Base-by-base conservation (phyloP, 805 yeast genomes). In the Martiniozyma abietophila region DNA sequence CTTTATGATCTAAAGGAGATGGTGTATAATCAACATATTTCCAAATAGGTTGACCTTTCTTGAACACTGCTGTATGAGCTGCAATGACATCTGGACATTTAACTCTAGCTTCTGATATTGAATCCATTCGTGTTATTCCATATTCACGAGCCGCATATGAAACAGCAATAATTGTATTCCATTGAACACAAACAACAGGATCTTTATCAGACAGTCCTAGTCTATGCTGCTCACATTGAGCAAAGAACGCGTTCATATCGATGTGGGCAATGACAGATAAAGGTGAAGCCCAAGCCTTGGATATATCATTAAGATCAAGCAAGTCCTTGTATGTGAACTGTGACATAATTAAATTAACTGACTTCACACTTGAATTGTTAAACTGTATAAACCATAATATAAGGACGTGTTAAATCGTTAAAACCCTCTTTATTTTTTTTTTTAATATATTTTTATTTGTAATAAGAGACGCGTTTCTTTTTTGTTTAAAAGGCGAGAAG, bases 211-310 rank as follows among this genome's bases (percentile, higher is more conserved):
- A 56, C 11, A 80, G 58, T 0, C 79, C 79, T 12, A 84, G 64
- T 27, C 96, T 59, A 5, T 83, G 62, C 45, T 80, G 89, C 49
- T 92, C 96, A 20, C 80, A 92, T 51, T 92, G 98, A 0, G 98
- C 95, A 57, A 82, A 92, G 55, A 88, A 92, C 9, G 97, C 96
- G 59, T 92, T 94, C 48, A 85, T 71, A 58, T 92, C 98, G 17
- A 92, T 69, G 47, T 86, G 94, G 6, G 80, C 86, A 25, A 92
- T 71, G 17, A 81, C 80, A 0, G 95, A 66, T 8, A 89, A 60
- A 2, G 89, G 84, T 40, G 86, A 76, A 6, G 49, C 46, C 51
- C 71, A 76, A 2, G 92, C 62, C 9, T 56, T 62, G 2, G 48
- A 43, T 1, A 62, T 59, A 31, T 71, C 64, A 31, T 65, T 61